A percentile compares a stretch with the other conserved stretches of the same genome.
Evolutionary conservation across 805 yeast species (phyloP).

Genomic region (Ogataea wickerhamii): DNA sequence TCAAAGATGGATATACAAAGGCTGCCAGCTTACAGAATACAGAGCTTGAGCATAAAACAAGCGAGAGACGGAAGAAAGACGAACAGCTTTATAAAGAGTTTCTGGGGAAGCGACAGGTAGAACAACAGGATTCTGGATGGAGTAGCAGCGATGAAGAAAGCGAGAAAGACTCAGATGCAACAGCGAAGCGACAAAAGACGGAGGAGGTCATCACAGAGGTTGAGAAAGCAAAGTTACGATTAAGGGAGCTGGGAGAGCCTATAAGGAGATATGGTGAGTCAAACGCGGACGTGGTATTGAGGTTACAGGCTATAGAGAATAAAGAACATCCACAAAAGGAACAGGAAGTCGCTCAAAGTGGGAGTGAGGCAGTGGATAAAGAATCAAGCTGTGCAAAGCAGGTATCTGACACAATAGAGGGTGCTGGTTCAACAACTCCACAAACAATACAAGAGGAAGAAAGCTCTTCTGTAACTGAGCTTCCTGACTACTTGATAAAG

Average conservation of each 20-base stretch:
- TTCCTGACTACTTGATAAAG: constrained; percentile 10
- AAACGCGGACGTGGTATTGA: constrained; percentile 10
- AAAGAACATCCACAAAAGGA: neutral
- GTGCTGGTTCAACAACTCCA: constrained; percentile 1
- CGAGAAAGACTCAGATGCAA: neutral
- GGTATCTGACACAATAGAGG: neutral
- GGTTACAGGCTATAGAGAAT: neutral
- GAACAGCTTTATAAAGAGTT: neutral
- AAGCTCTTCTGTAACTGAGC: neutral
- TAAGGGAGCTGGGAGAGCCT: constrained; percentile 14
- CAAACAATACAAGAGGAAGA: neutral
- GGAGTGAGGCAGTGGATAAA: neutral
- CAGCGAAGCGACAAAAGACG: neutral
- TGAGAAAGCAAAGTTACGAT: constrained; percentile 7
- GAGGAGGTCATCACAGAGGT: constrained; percentile 4
- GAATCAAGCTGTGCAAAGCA: too few species aligned
- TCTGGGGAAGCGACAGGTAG: constrained; percentile 3
- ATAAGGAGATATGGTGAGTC: constrained; percentile 18
- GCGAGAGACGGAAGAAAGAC: constrained; percentile 3
- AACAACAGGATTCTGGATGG: neutral
- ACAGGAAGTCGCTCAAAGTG: neutral
- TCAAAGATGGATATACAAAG: constrained; percentile 8
- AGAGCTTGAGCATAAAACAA: constrained; percentile 8
- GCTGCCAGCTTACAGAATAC: constrained; percentile 11
- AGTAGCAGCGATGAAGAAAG: neutral